These are phyloP conservation scores for Lolium multiflorum DNA, from an alignment of 176 grass and related monocot species.

Conservation along the genomic window DNA sequence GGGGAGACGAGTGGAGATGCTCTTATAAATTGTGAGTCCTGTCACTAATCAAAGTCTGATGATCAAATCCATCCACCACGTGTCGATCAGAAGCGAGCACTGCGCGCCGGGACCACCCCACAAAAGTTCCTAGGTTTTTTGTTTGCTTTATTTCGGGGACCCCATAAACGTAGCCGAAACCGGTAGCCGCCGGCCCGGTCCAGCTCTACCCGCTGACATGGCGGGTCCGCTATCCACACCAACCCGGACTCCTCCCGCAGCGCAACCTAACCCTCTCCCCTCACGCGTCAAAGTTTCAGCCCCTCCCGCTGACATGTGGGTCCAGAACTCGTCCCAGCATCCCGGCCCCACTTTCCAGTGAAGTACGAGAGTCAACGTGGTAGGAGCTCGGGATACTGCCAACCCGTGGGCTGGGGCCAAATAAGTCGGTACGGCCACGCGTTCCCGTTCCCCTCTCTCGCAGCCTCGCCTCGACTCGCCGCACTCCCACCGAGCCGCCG, in stretches of 20 bases:
- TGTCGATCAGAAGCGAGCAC: too few relatives aligned
- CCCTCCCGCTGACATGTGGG: not conserved
- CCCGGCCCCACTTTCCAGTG: not conserved
- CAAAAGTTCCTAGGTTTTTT: too few relatives aligned
- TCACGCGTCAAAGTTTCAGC: not conserved
- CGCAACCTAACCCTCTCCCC: not conserved
- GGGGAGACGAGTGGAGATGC: too few relatives aligned
- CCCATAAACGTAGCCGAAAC: not conserved
- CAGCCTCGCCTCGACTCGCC: not conserved
- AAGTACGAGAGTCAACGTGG: not conserved
- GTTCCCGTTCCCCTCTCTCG: not conserved
- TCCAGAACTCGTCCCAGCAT: rapidly evolving
- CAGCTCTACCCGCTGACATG: not conserved
- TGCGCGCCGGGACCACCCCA: too few relatives aligned
- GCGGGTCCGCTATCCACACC: not conserved
- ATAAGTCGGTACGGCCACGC: constrained; percentile 28
- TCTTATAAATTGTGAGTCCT: too few relatives aligned
- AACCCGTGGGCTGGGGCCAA: constrained; percentile 5
- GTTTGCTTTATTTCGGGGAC: too few relatives aligned
- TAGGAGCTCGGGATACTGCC: not conserved
- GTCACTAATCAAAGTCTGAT: too few relatives aligned
- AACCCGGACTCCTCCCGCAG: not conserved
- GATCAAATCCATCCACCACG: too few relatives aligned
- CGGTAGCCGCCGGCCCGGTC: not conserved
- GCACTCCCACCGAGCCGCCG: not conserved